These are phyloP conservation scores for Lanzia echinophila DNA, from an alignment of 2,329 filamentous ascomycete genomes.

Conservation along the genomic window DNA sequence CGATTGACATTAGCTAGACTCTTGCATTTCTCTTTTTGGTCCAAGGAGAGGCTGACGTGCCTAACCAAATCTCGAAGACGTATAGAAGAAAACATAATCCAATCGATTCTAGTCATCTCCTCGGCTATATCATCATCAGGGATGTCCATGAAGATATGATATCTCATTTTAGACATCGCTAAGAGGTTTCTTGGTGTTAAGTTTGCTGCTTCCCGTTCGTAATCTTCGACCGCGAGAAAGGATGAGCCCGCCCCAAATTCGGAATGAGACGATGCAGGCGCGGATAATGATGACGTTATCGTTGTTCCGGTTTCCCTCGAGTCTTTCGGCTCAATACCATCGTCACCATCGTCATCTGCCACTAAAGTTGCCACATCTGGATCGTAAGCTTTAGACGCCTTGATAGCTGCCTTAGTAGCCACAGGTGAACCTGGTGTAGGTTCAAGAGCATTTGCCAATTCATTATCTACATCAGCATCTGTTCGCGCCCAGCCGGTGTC, in stretches of 20 bases:
- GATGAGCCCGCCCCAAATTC: constrained; percentile 19
- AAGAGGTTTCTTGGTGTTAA: constrained; percentile 64
- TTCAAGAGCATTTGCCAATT: constrained; percentile 16
- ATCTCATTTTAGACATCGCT: constrained; percentile 76
- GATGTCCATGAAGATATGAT: constrained; percentile 83
- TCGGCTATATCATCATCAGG: constrained; percentile 79
- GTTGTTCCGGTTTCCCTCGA: constrained; percentile 14
- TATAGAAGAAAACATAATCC: constrained; percentile 96
- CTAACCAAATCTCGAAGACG: constrained; percentile 87
- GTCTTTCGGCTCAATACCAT: constrained; percentile 22
- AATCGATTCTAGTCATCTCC: constrained; percentile 92
- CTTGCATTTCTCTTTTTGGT: constrained; percentile 67
- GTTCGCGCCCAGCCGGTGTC: constrained; percentile 87
- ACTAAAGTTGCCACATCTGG: background rate
- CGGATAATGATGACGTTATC: constrained; percentile 17
- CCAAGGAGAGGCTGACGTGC: constrained; percentile 70
- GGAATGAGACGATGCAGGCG: constrained; percentile 19
- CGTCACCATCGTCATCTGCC: constrained; percentile 14
- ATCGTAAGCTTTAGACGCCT: constrained; percentile 1
- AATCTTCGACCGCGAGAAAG: constrained; percentile 66
- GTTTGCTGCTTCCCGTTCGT: constrained; percentile 68
- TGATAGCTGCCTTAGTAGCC: constrained; percentile 13
- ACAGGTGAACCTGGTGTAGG: constrained; percentile 20
- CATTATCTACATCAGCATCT: constrained; percentile 50
- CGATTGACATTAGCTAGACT: constrained; percentile 82